A percentile compares a stretch with the other conserved stretches of the same genome.
Evolutionary conservation across 1,284 basidiomycete species (phyloP).

Genomic region (Sporisorium graminicola): DNA sequence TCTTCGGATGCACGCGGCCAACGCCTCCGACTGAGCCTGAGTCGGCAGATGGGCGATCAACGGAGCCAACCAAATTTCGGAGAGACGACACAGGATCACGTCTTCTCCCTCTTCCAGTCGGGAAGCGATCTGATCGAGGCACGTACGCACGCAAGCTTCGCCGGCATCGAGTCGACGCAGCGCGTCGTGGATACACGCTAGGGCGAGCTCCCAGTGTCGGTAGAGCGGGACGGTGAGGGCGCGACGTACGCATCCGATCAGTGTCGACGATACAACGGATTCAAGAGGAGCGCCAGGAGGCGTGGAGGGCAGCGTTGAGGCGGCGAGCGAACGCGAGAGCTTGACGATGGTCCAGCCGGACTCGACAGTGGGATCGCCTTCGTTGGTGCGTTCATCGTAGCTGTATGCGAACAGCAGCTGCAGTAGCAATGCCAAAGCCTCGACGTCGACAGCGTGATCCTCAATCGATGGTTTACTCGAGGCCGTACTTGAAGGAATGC

Average conservation of each 20-base stretch:
- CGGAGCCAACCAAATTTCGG: constrained; percentile 19
- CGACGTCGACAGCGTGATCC: constrained; percentile 6
- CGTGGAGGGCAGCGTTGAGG: constrained; percentile 2
- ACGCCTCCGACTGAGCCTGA: constrained; percentile 4
- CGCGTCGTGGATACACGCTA: constrained; percentile 26
- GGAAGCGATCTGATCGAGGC: constrained; percentile 11
- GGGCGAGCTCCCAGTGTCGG: constrained; percentile 39
- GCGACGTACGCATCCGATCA: constrained; percentile 28
- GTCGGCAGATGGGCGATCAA: constrained; percentile 13
- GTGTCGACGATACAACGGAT: constrained; percentile 3
- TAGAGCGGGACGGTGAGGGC: constrained; percentile 37
- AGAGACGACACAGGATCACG: constrained; percentile 22
- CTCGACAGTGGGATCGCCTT: constrained; percentile 48
- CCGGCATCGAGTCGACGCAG: constrained; percentile 20
- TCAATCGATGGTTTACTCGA: background rate
- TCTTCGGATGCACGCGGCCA: constrained; percentile 3
- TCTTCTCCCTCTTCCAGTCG: constrained; percentile 27
- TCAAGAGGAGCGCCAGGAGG: background rate
- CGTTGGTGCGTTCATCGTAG: constrained; percentile 47
- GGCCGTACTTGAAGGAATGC: background rate
- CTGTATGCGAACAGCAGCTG: constrained; percentile 41
- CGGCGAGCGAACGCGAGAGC: constrained; percentile 30
- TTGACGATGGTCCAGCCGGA: constrained; percentile 52
- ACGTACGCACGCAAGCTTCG: constrained; percentile 5
- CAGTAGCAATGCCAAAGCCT: constrained; percentile 19